Evolutionary conservation across 2,329 filamentous ascomycete genomes (phyloP).

Genomic region (Aspergillus ibericus): DNA sequence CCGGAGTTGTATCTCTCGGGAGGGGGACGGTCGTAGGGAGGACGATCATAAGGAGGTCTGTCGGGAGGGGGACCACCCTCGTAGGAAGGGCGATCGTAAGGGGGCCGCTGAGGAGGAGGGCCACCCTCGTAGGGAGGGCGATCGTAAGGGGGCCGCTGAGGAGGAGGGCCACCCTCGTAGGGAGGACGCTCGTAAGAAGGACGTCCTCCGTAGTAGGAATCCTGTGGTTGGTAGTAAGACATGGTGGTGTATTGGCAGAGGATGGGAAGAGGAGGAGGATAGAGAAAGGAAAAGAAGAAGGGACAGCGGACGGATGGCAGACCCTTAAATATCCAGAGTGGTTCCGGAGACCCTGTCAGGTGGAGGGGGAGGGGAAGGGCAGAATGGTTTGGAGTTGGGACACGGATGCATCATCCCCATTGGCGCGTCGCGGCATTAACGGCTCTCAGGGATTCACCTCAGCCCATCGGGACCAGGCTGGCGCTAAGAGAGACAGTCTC

Average conservation of each 20-base stretch:
- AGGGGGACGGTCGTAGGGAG: constrained; percentile 21
- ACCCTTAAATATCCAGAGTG: neutral
- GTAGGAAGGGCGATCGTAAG: constrained; percentile 10
- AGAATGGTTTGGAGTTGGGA: neutral
- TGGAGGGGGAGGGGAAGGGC: constrained; percentile 1
- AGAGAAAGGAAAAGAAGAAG: constrained; percentile 2
- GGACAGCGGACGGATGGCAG: neutral
- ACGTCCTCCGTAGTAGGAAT: constrained; percentile 10
- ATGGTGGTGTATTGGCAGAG: constrained; percentile 9
- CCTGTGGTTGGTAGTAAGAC: constrained; percentile 17
- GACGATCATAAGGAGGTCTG: constrained; percentile 19
- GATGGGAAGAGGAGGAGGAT: neutral
- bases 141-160: constrained; percentile 14
- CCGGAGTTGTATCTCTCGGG: no score
- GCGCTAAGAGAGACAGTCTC: constrained; percentile 15
- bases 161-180: constrained; percentile 9
- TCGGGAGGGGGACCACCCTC: constrained; percentile 9
- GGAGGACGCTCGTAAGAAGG: constrained; percentile 17
- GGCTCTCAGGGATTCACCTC: neutral
- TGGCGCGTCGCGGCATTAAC: neutral
- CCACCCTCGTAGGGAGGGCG: constrained; percentile 20
- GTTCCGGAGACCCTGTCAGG: constrained; percentile 4
- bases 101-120: constrained; percentile 11
- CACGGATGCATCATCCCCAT: constrained; percentile 3
- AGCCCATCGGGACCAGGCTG: neutral